Conservation (phyloP, 1,139 yeast genomes). For the Starmera stellimalicola region DNA sequence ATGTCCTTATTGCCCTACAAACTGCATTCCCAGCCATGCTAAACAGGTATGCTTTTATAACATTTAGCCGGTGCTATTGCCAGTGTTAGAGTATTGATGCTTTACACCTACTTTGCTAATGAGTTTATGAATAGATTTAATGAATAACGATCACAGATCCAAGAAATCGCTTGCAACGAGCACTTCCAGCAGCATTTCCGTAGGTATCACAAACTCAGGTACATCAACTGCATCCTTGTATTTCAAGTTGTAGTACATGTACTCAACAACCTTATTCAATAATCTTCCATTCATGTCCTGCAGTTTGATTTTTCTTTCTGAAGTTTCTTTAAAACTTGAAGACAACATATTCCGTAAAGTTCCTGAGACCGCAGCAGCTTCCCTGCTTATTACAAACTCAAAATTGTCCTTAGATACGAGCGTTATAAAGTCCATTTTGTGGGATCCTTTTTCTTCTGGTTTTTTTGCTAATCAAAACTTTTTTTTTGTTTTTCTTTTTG, state of each 20-base stretch:
- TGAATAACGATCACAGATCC: conserved; percentile 9
- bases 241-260: conserved; percentile 66
- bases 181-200: conserved; percentile 86
- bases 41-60: conserved; percentile 19
- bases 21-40: conserved; percentile 22
- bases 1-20: conserved; percentile 60
- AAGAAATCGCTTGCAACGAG: conserved; percentile 48
- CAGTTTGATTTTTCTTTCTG: conserved; percentile 26
- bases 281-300: conserved; percentile 60
- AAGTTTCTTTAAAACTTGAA: conserved; percentile 29
- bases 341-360: conserved; percentile 45
- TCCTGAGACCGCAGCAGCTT: conserved; percentile 79
- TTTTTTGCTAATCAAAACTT: not conserved
- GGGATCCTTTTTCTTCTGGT: not conserved
- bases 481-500: not conserved
- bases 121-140: not conserved
- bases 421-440: conserved; percentile 40
- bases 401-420: conserved; percentile 70
- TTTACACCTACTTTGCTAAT: not conserved
- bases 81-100: not conserved
- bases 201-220: conserved; percentile 86
- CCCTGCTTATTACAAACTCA: conserved; percentile 54
- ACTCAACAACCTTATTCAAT: conserved; percentile 77
- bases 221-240: conserved; percentile 56
- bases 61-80: too few relatives aligned